Evolutionary conservation across 23 red algal genomes (phyloP).

Genomic region (Gracilariopsis chorda): DNA sequence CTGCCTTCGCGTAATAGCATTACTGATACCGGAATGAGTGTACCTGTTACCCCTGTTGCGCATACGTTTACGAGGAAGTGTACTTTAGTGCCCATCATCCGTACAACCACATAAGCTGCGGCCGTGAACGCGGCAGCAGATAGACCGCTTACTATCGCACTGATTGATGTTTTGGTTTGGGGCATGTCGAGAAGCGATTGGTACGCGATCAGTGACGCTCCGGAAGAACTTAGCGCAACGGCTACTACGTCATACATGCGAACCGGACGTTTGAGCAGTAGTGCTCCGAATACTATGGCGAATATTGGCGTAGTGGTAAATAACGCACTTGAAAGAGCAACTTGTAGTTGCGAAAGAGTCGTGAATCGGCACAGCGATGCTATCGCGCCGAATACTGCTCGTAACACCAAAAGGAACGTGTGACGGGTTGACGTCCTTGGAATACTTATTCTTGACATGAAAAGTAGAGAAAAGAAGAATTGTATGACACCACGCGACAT

Average conservation of each 20-base stretch:
- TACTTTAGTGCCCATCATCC: background rate
- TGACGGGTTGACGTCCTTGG: background rate
- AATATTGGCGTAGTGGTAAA: background rate
- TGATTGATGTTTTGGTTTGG: background rate
- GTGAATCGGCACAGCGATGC: background rate
- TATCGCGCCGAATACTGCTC: background rate
- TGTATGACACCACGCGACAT: background rate
- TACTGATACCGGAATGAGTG: background rate
- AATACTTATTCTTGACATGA: background rate
- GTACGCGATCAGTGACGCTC: background rate
- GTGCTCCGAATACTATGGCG: background rate
- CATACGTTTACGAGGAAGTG: slow-evolving; percentile 43
- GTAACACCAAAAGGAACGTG: background rate
- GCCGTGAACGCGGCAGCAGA: background rate
- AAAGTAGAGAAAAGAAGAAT: background rate
- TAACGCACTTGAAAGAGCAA: background rate
- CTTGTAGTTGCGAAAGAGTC: background rate
- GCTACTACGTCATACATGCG: background rate
- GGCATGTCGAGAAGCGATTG: background rate
- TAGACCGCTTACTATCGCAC: background rate
- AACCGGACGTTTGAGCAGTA: background rate
- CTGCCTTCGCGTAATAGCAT: background rate
- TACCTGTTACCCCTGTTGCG: background rate
- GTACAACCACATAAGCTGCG: slow-evolving; percentile 15
- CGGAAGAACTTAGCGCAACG: background rate